Evolutionary conservation across 148 eudicot species (phyloP), one percentile per base, ranked within the genome.

Genomic region (Arctostaphylos glauca): DNA sequence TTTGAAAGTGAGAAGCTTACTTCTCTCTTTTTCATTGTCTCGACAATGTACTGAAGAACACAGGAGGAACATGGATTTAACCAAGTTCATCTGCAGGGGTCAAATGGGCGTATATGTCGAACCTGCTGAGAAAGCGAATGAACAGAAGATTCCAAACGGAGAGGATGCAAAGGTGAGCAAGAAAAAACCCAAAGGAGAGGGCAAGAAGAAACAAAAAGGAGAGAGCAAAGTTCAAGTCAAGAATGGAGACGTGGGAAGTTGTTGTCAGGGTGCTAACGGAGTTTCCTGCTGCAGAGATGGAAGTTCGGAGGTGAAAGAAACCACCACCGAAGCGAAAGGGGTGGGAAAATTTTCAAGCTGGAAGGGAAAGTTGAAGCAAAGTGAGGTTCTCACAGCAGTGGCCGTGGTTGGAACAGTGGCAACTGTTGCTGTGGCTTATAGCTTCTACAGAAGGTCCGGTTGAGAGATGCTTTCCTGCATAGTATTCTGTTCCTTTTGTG

Each of bases 251-350:
- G 76, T 50, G 25, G 59, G 86, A 19, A 81, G 92, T 91, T 96
- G 98, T 84, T 96, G 98, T 87, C 98, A 94, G 90, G 98, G 95
- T 85, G 77, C 74, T 54, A 90, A 86, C 77, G n/a, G n/a, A n/a
- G n/a, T n/a, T n/a, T n/a, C n/a, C n/a, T n/a, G n/a, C n/a, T n/a
- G n/a, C n/a, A n/a, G 97, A 84, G 92, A 92, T 76, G 89, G 60
- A 73, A 83, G 54, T 77, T 54, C 87, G 46, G 95, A 81, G 70
- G 83, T 74, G 76, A 90, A 89, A 73, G 91, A 74, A 75, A 52
- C 53, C 21, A 14, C 83, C 3, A 80, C 81, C 13, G 85, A 55
- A 68, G 84, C 86, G 85, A 90, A 91, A 82, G 56, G 76, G 46
- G 14, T 31, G 6, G 84, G 74, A 55, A 81, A 84, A 82, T 55